Conservation (phyloP, 129 eudicot species). For the Flaveria bidentis region DNA sequence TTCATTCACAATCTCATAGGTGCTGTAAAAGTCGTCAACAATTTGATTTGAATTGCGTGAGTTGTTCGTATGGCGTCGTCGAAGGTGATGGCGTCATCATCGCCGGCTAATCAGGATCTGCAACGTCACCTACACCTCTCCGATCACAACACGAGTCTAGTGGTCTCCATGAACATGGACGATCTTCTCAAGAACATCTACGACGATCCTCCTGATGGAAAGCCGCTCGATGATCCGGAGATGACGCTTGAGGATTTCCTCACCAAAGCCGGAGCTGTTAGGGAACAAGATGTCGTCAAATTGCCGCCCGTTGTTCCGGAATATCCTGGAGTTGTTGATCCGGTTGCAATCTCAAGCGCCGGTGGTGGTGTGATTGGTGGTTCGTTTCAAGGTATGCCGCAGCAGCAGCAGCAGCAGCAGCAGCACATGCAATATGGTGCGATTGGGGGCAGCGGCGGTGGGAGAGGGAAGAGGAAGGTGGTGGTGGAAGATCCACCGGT, state of each 20-base stretch:
- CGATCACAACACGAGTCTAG: conserved; percentile 39
- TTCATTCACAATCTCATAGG: too few species aligned
- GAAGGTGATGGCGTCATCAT: conserved; percentile 78
- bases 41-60: conserved; percentile 17
- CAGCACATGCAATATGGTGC: conserved; percentile 49
- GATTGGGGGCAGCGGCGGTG: conserved; percentile 36
- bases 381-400: conserved; percentile 25
- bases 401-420: conserved; percentile 12
- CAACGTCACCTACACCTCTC: conserved; percentile 46
- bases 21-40: background rate
- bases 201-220: conserved; percentile 46
- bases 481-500: conserved; percentile 69
- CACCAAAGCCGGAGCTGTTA: conserved; percentile 75
- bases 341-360: conserved; percentile 28
- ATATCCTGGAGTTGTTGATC: conserved; percentile 42
- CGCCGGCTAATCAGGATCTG: conserved; percentile 83
- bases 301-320: conserved; percentile 42
- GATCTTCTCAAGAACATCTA: conserved; percentile 58
- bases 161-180: conserved; percentile 77
- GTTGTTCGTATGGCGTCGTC: conserved; percentile 66
- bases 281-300: conserved; percentile 61
- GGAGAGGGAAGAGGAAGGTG: conserved; percentile 65
- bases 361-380: conserved; percentile 24
- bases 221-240: conserved; percentile 50
- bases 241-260: conserved; percentile 78